Evolutionary conservation across 345 rosid species (phyloP), one percentile per base, ranked within the genome.

Genomic region (Syzygium aromaticum): DNA sequence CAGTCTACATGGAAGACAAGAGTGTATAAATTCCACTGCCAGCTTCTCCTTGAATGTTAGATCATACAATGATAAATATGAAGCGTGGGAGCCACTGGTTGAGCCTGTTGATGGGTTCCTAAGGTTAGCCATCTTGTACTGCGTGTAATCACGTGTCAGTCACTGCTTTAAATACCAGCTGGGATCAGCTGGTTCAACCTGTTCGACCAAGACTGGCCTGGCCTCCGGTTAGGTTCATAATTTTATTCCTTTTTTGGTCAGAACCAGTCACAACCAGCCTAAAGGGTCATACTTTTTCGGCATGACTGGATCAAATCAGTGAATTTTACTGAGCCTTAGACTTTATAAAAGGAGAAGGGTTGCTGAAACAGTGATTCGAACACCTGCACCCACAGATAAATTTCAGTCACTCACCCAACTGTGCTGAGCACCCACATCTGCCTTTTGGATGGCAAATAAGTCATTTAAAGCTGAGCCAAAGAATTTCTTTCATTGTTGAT

Each of bases 61-160:
- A 91, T 98, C 99, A 88, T 96, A 95, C 88, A 98, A 95, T 90
- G 99, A 98, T 89, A 98, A 95, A 89, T 92, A 92, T 86, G 98
- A 98, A 90, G 89, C 96, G 21, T 98, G 99, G 99, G 99, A 98
- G 90, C 99, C 99, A 61, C 93, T 98, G 88, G 91, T 96, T 88
- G 99, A 98, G 93, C 94, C 98, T 85, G 94, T 94, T 16, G 98
- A 96, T 51, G 97, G 94, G 84, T 94, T 94, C 86, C 87, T 97
- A 85, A 93, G 99, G 99, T 97, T 91, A 89, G 83, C 16, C 56
- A 28, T 88, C 21, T 19, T 88, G 33, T 51, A 46, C 63, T 28
- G 73, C 30, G 46, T 85, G 86, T 23, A 16, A 84, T 56, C 84
- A 25, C 27, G 7, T 87, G 51, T 49, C 54, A 15, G 77, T 59